phyloP scores from a whole-genome alignment of 2,329 filamentous ascomycete genomes.

The Ceratocystis alfenasii region DNA sequence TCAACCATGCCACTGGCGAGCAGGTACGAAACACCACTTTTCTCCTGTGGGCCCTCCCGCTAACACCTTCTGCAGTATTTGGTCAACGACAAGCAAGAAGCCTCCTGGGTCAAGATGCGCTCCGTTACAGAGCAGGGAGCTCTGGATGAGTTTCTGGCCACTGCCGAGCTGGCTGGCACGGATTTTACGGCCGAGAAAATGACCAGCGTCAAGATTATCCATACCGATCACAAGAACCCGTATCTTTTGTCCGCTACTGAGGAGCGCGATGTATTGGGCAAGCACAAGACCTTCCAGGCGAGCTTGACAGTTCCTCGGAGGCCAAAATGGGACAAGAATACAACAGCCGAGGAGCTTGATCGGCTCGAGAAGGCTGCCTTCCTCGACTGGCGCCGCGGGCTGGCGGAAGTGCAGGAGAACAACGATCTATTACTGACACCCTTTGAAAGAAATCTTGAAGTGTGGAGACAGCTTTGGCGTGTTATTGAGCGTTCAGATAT shows the following conservation, averaged over 20 bases:
- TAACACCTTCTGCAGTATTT: slow-evolving; percentile 51
- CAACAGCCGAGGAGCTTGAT: slow-evolving; percentile 74
- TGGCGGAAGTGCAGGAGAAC: slow-evolving; percentile 87
- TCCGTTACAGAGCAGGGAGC: slow-evolving; percentile 95
- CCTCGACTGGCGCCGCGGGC: slow-evolving; percentile 73
- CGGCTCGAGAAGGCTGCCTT: slow-evolving; percentile 66
- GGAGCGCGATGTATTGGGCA: slow-evolving; percentile 63
- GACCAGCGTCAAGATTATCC: slow-evolving; percentile 98
- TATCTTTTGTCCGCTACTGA: slow-evolving; percentile 78
- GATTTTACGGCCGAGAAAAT: slow-evolving; percentile 98
- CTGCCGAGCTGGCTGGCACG: slow-evolving; percentile 91
- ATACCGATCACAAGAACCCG: slow-evolving; percentile 89
- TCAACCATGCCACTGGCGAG: slow-evolving; percentile 69
- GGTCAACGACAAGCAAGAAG: slow-evolving; percentile 80
- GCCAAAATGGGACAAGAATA: slow-evolving; percentile 76
- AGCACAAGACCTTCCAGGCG: slow-evolving; percentile 68
- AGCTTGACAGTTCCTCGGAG: slow-evolving; percentile 80
- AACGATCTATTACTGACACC: slow-evolving; percentile 94
- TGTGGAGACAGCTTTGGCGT: slow-evolving; percentile 96
- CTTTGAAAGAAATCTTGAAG: slow-evolving; percentile 92
- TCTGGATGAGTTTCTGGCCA: slow-evolving; percentile 90
- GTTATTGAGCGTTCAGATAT: slow-evolving; percentile 95
- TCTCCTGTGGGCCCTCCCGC: slow-evolving; percentile 6
- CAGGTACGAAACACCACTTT: slow-evolving; percentile 35
- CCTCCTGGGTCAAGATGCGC: slow-evolving; percentile 98